Evolutionary conservation across 495 filamentous ascomycete genomes (phyloP), one percentile per base, ranked within the genome.

Genomic region (Recurvomyces mirabilis): DNA sequence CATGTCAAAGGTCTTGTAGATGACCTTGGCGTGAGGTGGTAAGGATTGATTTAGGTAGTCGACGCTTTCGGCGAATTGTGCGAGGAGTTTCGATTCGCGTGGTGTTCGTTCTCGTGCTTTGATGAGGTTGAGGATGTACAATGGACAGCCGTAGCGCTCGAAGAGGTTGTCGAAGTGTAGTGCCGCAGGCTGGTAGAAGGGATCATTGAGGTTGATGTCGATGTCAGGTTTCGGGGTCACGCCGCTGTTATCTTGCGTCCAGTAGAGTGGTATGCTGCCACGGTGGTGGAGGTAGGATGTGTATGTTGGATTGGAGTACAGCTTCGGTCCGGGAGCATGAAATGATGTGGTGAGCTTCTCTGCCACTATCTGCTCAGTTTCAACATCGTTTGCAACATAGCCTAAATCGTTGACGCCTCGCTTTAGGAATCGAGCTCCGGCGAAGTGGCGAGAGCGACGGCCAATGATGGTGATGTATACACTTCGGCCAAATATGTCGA

Each of bases 351-450:
- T 94, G 24, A 84, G 65, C 56, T 84, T 79, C 59, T 98, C 93
- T 11, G 87, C 87, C 9, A 96, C 88, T 50, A 98, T 95, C 60
- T 98, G 91, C 64, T 98, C 91, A 4, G 93, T 95, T 64, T 98
- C 93, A n/a, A 98, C 91, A 62, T 98, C 91, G 57, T 98, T 98
- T 28, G 91, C 91, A 39, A 98, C 91, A 62, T 94, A 94, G 17
- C 91, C 91, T 43, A 94, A 55, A 62, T 98, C 93, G 55, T 98
- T 98, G 31, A 88, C 81, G 31, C 91, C 91, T 43, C 91, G 77
- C 64, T 98, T 98, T 39, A 98, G 64, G 52, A 95, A 98, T 2
- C 91, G 73, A 19, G 91, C 91, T 31, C 91, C 91, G 1, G 91
- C 91, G 64, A 96, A 98, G 62, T 82, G 86, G 11, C 93, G 75